A percentile compares a stretch with the other conserved stretches of the same genome.
Evolutionary conservation across 2,329 filamentous ascomycete genomes (phyloP).

Genomic region (Sordariomycetes sp.): DNA sequence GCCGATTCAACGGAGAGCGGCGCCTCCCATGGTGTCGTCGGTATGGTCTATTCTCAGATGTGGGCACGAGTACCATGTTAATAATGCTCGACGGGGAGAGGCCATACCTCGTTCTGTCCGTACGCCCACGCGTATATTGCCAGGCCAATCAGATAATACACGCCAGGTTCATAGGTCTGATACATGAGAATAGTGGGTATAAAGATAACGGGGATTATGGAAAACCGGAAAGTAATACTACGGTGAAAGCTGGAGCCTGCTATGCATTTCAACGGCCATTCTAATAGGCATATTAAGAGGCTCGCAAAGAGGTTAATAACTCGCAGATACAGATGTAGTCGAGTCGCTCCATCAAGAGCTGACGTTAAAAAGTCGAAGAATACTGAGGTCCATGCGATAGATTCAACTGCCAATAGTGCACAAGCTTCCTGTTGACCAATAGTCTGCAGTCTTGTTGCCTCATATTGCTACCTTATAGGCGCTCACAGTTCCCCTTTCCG

Average conservation of each 20-base stretch:
- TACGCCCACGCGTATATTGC: background rate
- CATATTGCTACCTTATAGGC: too few species aligned
- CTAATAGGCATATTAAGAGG: background rate
- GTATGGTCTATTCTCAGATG: background rate
- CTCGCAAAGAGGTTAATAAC: background rate
- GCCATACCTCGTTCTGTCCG: background rate
- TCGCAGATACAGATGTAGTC: background rate
- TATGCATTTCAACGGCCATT: background rate
- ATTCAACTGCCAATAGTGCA: too few species aligned
- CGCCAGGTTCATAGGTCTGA: background rate
- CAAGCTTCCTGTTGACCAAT: too few species aligned
- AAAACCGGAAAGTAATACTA: background rate
- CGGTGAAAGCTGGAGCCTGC: background rate
- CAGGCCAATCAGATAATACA: background rate
- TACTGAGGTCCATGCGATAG: too few species aligned
- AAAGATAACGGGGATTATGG: background rate
- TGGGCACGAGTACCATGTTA: background rate
- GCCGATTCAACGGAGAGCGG: too few species aligned
- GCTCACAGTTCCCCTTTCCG: too few species aligned
- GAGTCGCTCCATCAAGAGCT: background rate
- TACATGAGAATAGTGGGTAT: background rate
- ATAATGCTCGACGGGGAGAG: background rate
- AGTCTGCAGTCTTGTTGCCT: too few species aligned
- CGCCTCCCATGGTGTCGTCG: background rate
- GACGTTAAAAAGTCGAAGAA: background rate